Conservation (phyloP, 106 monocot genomes). For the Apostasia shenzhenica region DNA sequence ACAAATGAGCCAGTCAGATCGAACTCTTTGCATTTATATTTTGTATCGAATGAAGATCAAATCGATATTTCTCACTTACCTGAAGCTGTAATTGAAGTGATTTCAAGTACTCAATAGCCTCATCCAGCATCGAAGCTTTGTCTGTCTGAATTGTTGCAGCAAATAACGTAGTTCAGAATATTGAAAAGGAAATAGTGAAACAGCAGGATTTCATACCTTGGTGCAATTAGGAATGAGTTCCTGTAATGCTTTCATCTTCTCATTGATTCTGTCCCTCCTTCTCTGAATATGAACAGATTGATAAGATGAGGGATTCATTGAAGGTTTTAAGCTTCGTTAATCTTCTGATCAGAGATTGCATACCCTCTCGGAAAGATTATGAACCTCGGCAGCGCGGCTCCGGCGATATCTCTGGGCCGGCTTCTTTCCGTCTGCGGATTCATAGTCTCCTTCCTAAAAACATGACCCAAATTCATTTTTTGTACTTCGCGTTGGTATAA, state of each 20-base stretch:
- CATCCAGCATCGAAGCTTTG: slow-evolving; percentile 84
- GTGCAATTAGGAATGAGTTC: slow-evolving; percentile 11
- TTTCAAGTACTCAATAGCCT: slow-evolving; percentile 77
- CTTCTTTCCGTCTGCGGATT: slow-evolving; percentile 5
- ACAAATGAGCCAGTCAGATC: too few relatives aligned
- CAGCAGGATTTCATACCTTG: background rate
- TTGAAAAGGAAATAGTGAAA: background rate
- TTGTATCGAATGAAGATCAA: too few relatives aligned
- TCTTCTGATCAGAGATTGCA: background rate
- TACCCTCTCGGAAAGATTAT: slow-evolving; percentile 59
- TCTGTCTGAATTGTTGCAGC: slow-evolving; percentile 28
- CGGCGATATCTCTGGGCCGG: slow-evolving; percentile 7
- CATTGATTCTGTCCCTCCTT: slow-evolving; percentile 12
- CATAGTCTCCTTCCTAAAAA: slow-evolving; percentile 1
- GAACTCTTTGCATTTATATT: too few relatives aligned
- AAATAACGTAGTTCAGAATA: background rate
- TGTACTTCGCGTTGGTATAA: too few relatives aligned
- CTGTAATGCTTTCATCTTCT: slow-evolving; percentile 12
- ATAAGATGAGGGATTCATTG: background rate
- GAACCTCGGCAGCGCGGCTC: slow-evolving; percentile 36
- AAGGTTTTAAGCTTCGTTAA: too few relatives aligned
- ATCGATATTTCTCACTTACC: slow-evolving; percentile 1
- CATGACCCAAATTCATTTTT: background rate
- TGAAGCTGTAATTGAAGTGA: slow-evolving; percentile 58
- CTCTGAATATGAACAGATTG: background rate